Evolutionary conservation across 1,139 yeast species (phyloP), one percentile per base, ranked within the genome.

Genomic region (Diutina pseudorugosa): DNA sequence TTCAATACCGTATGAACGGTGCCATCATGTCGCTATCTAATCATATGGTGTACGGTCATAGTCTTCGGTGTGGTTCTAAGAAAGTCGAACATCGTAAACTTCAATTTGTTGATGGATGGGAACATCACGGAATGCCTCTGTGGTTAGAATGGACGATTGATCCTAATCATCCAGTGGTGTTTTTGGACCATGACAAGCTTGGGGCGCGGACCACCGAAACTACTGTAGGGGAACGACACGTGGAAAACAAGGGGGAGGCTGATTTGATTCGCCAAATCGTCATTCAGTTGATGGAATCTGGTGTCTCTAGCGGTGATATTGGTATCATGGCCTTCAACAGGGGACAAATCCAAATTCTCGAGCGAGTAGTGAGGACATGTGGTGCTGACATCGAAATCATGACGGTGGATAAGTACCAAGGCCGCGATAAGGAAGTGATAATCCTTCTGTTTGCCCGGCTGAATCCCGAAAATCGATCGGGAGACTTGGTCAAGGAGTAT

Each of bases 361-460:
- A 72, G 49, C 70, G 76, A 14, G 65, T 69, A 30, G n/a, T 43
- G 4, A 9, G n/a, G 16, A 14, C 47, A 16, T 69, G 85, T 44
- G 56, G 64, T 0, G 63, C 66, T 3, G 77, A 72, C 0, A 69
- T 93, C 43, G 98, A 93, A 59, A 76, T 88, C 25, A 70, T 93
- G 55, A 94, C 98, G 0, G 98, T 97, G 0, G 99, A 94, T 65
- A 93, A 88, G 58, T 93, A 86, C 59, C 98, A 94, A 67, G 99
- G 98, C 0, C 76, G 97, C 53, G 99, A 94, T 64, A 93, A 90
- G 64, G 94, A 90, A 52, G 84, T 96, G 60, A 82, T 94, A 14
- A 79, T 94, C 2, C 81, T 94, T 6, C 90, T 98, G 0, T 69
- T 93, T 57, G 98, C 91, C 3, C 73, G 96, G 49, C 84, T 96